Evolutionary conservation across 352 stramenopile genomes (phyloP).

Genomic region (Pythium aristosporum): DNA sequence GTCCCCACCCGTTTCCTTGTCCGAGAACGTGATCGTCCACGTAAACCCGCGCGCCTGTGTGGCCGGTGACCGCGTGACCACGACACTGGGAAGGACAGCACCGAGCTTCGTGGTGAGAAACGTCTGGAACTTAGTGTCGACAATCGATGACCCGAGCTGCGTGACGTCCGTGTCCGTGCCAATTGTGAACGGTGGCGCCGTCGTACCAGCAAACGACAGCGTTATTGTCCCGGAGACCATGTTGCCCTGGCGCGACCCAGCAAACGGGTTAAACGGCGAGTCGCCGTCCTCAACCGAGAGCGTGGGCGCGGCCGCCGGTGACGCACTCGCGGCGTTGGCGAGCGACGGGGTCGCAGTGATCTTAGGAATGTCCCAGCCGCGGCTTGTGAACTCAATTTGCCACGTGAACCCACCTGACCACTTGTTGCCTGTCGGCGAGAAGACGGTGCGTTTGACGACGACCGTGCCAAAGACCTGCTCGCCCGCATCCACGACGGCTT

Average conservation of each 20-base stretch:
- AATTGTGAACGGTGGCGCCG: slow-evolving; percentile 37
- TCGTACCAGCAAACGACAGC: slow-evolving; percentile 48
- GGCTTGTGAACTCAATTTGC: slow-evolving; percentile 90
- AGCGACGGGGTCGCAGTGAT: slow-evolving; percentile 45
- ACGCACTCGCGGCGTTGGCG: slow-evolving; percentile 27
- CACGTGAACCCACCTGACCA: slow-evolving; percentile 95
- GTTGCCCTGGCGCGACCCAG: slow-evolving; percentile 86
- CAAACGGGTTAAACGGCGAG: slow-evolving; percentile 45
- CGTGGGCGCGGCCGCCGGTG: slow-evolving; percentile 12
- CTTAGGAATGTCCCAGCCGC: slow-evolving; percentile 82
- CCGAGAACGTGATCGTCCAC: slow-evolving; percentile 76
- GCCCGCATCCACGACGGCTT: slow-evolving; percentile 31
- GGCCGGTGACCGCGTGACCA: slow-evolving; percentile 56
- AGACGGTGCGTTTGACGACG: slow-evolving; percentile 78
- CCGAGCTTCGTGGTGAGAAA: slow-evolving; percentile 49
- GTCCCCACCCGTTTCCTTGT: slow-evolving; percentile 76
- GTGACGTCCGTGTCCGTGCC: slow-evolving; percentile 40
- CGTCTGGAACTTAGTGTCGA: slow-evolving; percentile 36
- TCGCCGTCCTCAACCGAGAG: slow-evolving; percentile 48
- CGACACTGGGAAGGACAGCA: slow-evolving; percentile 37
- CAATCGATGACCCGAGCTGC: slow-evolving; percentile 26
- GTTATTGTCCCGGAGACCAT: slow-evolving; percentile 87
- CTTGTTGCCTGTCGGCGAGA: slow-evolving; percentile 72
- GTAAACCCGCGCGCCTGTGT: slow-evolving; percentile 74
- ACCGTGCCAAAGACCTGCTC: slow-evolving; percentile 89